Evolutionary conservation across 1,284 basidiomycete species (phyloP).

Genomic region (Microbotryum saponariae): DNA sequence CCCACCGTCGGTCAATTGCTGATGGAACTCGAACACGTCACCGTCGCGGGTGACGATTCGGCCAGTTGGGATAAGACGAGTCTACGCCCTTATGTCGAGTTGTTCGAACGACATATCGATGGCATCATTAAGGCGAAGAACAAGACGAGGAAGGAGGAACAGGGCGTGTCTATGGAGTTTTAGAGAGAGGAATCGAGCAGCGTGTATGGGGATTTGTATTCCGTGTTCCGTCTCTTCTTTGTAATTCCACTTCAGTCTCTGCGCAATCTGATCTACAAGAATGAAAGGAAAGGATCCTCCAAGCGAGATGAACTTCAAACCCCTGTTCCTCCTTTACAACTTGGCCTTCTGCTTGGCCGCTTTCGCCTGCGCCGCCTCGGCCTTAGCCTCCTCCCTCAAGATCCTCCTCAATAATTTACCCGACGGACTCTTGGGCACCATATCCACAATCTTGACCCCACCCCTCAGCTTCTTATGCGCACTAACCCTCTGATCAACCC

Average conservation of each 20-base stretch:
- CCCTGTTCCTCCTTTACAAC: not conserved
- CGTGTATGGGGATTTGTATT: not conserved
- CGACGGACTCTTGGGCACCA: conserved; percentile 27
- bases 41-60: conserved; percentile 33
- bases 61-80: conserved; percentile 49
- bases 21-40: conserved; percentile 55
- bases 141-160: conserved; percentile 9
- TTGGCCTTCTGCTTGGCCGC: conserved; percentile 2
- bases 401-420: conserved; percentile 24
- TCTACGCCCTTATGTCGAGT: conserved; percentile 79
- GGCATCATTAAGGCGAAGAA: conserved; percentile 43
- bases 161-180: conserved; percentile 23
- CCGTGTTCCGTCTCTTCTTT: not conserved
- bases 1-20: conserved; percentile 81
- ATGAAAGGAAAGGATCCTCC: not conserved
- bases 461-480: conserved; percentile 42
- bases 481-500: conserved; percentile 38
- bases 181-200: not conserved
- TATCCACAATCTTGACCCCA: conserved; percentile 28
- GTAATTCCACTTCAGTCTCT: not conserved
- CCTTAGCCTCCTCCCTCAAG: conserved; percentile 22
- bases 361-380: conserved; percentile 1
- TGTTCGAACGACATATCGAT: conserved; percentile 67
- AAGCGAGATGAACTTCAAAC: not conserved
- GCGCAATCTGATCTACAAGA: not conserved